Evolutionary conservation across 345 rosid species (phyloP).

Genomic region (Acer negundo): DNA sequence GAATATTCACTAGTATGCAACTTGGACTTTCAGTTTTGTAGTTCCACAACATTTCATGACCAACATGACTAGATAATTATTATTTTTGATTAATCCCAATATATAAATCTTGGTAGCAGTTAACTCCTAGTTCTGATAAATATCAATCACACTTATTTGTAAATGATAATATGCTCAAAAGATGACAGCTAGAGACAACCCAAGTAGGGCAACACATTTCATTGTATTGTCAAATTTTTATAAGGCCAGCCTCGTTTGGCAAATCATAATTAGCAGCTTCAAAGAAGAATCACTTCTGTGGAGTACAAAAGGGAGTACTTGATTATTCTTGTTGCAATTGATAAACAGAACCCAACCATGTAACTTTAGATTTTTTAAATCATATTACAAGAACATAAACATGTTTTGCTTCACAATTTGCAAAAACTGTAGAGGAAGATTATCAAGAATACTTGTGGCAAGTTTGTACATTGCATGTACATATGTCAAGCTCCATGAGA

Average conservation of each 20-base stretch:
- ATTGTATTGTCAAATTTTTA: neutral
- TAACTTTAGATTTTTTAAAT: neutral
- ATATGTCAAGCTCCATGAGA: neutral
- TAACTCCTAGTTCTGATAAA: neutral
- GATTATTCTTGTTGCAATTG: neutral
- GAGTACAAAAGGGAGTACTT: neutral
- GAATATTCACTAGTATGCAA: too few relatives aligned
- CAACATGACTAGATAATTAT: too few relatives aligned
- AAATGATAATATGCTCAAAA: neutral
- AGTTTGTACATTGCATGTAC: neutral
- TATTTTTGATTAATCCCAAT: too few relatives aligned
- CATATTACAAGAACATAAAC: neutral
- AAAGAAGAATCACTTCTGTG: neutral
- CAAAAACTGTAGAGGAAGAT: neutral
- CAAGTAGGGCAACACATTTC: constrained; percentile 9
- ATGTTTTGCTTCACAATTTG: neutral
- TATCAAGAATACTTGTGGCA: neutral
- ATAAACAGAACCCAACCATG: neutral
- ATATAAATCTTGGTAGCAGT: too few relatives aligned
- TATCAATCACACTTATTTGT: neutral
- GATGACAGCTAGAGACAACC: constrained; percentile 12
- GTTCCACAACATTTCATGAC: too few relatives aligned
- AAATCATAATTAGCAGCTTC: neutral
- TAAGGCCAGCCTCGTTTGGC: neutral
- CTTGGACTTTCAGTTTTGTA: too few relatives aligned